A percentile compares a stretch with the other conserved stretches of the same genome.
Evolutionary conservation across 305 asterid species (phyloP).

Genomic region (Petunia hybrid): DNA sequence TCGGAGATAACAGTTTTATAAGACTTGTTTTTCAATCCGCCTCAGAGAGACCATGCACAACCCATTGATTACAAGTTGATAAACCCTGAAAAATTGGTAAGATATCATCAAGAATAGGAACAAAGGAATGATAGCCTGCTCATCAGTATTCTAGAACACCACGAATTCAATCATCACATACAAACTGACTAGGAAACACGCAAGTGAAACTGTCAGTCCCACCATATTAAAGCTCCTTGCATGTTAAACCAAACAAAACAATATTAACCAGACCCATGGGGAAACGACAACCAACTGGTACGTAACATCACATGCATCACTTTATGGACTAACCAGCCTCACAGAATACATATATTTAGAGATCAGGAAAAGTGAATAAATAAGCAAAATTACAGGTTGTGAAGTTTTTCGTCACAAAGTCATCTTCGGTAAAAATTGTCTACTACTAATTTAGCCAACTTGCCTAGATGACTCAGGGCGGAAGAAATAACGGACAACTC

Average conservation of each 20-base stretch:
- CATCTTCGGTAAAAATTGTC: no score
- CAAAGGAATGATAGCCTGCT: not conserved
- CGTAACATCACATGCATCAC: not conserved
- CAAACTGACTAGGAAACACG: not conserved
- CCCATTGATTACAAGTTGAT: constrained; percentile 32
- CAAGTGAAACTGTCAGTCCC: not conserved
- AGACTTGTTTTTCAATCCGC: constrained; percentile 44
- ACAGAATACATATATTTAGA: no score
- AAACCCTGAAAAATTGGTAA: constrained; percentile 28
- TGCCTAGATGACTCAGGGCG: no score
- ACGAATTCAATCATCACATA: constrained; percentile 11
- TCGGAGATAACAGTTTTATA: constrained; percentile 42
- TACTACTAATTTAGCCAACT: no score
- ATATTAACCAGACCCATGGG: not conserved
- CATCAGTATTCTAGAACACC: not conserved
- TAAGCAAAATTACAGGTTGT: no score
- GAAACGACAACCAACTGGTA: not conserved
- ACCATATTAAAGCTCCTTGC: not conserved
- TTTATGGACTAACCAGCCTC: no score
- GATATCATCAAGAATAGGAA: not conserved
- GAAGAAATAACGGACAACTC: not conserved
- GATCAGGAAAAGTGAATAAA: no score
- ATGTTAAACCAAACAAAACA: not conserved
- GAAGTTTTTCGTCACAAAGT: no score
- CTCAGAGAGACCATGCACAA: constrained; percentile 53